Evolutionary conservation across 192 early-diverging fungal species (phyloP).

Genomic region (Thamnidium elegans): DNA sequence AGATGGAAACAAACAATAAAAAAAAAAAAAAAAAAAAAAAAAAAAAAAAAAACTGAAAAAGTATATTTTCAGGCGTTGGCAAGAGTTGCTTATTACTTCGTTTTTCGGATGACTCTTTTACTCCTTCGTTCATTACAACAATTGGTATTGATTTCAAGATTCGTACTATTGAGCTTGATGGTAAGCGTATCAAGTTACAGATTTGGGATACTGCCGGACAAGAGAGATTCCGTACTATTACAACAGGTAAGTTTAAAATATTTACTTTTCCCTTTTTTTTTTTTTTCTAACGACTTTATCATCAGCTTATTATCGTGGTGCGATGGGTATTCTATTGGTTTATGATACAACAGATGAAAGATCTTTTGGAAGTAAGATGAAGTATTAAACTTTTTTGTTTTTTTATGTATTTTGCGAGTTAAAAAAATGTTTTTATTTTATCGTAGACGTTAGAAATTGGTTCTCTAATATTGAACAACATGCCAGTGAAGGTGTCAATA

Average conservation of each 20-base stretch:
- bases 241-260: constrained; percentile 64
- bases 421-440: background rate
- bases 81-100: constrained; percentile 95
- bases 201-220: constrained; percentile 99
- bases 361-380: constrained; percentile 89
- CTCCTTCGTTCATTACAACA: constrained; percentile 98
- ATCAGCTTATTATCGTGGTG: constrained; percentile 96
- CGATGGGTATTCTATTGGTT: constrained; percentile 97
- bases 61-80: constrained; percentile 66
- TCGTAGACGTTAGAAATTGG: constrained; percentile 98
- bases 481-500: constrained; percentile 98
- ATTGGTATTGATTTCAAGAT: constrained; percentile 99
- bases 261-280: background rate
- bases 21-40: background rate
- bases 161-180: constrained; percentile 96
- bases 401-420: background rate
- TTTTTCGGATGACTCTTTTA: constrained; percentile 99
- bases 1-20: background rate
- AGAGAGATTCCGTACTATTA: constrained; percentile 98
- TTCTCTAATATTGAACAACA: constrained; percentile 99
- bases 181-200: constrained; percentile 98
- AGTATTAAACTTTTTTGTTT: background rate
- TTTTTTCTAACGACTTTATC: background rate
- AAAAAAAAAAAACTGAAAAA: background rate
- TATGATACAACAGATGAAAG: constrained; percentile 99